Percentiles rank a stretch among this genome's conserved stretches.
Evolutionary conservation across 352 stramenopile genomes (phyloP).

Genomic region (Phytophthora capsici): DNA sequence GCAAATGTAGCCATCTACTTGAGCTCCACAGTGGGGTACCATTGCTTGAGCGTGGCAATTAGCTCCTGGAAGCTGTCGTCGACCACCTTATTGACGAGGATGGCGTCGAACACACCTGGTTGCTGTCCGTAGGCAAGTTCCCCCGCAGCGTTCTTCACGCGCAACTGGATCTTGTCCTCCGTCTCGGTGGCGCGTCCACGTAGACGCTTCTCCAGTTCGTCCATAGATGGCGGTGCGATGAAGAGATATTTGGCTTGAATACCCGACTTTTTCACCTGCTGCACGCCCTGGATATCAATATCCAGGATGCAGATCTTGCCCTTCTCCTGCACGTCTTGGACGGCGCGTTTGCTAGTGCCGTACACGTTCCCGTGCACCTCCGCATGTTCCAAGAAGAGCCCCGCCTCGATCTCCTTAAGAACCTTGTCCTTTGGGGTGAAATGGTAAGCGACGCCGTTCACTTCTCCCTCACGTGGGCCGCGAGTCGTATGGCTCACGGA

Average conservation of each 20-base stretch:
- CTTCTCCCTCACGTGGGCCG: conserved; percentile 92
- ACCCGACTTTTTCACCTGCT: conserved; percentile 92
- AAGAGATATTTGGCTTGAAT: conserved; percentile 96
- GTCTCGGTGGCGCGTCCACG: conserved; percentile 95
- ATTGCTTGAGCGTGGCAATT: conserved; percentile 67
- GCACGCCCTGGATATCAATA: conserved; percentile 98
- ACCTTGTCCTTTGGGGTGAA: conserved; percentile 95
- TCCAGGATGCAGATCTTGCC: conserved; percentile 99
- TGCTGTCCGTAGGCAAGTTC: conserved; percentile 93
- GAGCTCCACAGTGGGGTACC: conserved; percentile 78
- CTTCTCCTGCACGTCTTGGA: conserved; percentile 92
- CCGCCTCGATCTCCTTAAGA: conserved; percentile 93
- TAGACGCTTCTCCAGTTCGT: conserved; percentile 94
- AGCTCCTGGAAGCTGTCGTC: conserved; percentile 84
- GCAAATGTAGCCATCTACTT: conserved; percentile 26
- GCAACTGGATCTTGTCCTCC: conserved; percentile 95
- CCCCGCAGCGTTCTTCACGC: conserved; percentile 92
- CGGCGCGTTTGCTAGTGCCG: conserved; percentile 93
- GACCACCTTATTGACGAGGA: conserved; percentile 91
- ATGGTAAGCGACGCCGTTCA: conserved; percentile 97
- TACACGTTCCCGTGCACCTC: conserved; percentile 98
- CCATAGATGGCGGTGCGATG: conserved; percentile 95
- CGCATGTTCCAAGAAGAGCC: conserved; percentile 97
- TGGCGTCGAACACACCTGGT: conserved; percentile 87
- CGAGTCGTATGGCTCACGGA: conserved; percentile 98